Conservation (phyloP, 345 rosid genomes). For the Fremontodendron californicum region DNA sequence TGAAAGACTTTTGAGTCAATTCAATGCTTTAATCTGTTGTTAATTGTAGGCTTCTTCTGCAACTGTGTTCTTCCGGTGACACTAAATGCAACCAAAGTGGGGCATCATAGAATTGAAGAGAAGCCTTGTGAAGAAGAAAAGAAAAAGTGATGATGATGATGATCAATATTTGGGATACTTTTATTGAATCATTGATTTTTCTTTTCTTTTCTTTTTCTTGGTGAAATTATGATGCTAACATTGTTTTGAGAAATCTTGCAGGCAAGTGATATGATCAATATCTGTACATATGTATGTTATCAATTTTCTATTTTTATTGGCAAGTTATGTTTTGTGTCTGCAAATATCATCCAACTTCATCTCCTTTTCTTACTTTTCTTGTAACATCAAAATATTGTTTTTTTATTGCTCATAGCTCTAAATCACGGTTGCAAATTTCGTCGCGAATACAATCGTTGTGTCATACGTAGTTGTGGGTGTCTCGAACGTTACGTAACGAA, state of each 20-base stretch:
- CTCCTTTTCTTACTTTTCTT: neutral
- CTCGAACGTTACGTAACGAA: too few species aligned
- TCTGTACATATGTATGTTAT: neutral
- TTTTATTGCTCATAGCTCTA: too few species aligned
- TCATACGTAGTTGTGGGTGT: too few species aligned
- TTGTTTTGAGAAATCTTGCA: neutral
- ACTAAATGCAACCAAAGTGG: slow-evolving; percentile 56
- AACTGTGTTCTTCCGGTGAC: slow-evolving; percentile 87
- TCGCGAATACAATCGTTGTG: too few species aligned
- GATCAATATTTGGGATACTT: neutral
- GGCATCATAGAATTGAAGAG: slow-evolving; percentile 54
- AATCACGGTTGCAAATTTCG: too few species aligned
- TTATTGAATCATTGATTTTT: neutral
- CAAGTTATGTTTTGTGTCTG: neutral
- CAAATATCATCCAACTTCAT: neutral
- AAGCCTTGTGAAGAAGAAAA: slow-evolving; percentile 55
- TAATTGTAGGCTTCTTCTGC: slow-evolving; percentile 61
- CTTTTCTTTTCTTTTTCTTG: neutral
- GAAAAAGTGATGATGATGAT: slow-evolving; percentile 39
- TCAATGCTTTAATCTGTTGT: neutral
- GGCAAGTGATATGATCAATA: too few species aligned
- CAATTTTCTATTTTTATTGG: neutral
- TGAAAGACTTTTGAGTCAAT: too few species aligned
- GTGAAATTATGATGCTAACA: neutral
- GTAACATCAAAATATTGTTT: neutral